A percentile compares a stretch with the other conserved stretches of the same genome.
Conservation (phyloP, 495 filamentous ascomycete genomes). For the Pyronema domesticum region DNA sequence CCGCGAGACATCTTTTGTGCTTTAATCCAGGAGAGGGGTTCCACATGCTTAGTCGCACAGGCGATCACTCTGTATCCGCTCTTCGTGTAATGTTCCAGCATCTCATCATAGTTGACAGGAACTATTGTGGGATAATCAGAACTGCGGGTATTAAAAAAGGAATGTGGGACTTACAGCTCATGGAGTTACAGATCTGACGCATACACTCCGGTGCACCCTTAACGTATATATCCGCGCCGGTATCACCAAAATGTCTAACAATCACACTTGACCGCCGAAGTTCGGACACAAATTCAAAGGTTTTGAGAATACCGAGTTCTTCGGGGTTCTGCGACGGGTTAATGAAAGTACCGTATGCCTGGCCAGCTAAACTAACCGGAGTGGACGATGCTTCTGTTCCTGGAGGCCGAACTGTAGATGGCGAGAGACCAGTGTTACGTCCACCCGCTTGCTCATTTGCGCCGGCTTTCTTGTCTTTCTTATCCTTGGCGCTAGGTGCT, state of each 20-base stretch:
- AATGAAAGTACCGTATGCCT: neutral
- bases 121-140: constrained; percentile 32
- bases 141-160: neutral
- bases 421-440: constrained; percentile 28
- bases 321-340: constrained; percentile 24
- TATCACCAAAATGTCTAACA: constrained; percentile 66
- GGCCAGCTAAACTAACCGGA: neutral
- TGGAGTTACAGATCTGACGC: constrained; percentile 69
- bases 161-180: constrained; percentile 44
- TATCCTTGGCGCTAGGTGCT: neutral
- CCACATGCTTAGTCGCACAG: constrained; percentile 75
- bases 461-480: constrained; percentile 33
- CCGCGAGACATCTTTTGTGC: constrained; percentile 78
- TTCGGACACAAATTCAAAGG: constrained; percentile 95
- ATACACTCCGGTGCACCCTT: constrained; percentile 97
- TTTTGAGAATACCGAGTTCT: constrained; percentile 72
- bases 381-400: neutral
- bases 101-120: constrained; percentile 74
- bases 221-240: constrained; percentile 68
- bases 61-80: constrained; percentile 95
- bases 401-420: constrained; percentile 73
- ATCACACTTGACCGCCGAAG: constrained; percentile 84
- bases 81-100: constrained; percentile 77
- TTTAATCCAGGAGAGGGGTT: constrained; percentile 77
- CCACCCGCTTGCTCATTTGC: constrained; percentile 21